Percentiles rank a stretch among this genome's conserved stretches.
Conservation (phyloP, 2,329 filamentous ascomycete species). For the Tolypocladium endophyticum region DNA sequence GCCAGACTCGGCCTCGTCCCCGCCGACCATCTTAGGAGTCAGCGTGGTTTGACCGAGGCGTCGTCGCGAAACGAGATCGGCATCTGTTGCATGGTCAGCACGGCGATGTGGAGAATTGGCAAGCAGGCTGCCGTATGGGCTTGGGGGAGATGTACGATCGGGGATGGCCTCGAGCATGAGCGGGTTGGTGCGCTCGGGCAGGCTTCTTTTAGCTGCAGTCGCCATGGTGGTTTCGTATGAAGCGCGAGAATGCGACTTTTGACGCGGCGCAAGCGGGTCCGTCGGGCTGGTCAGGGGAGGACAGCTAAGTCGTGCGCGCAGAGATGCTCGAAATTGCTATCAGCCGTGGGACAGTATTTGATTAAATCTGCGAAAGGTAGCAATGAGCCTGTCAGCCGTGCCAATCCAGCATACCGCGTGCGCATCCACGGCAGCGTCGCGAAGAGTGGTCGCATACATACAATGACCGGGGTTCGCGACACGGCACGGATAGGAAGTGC, state of each 20-base stretch:
- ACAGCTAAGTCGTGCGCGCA: background rate
- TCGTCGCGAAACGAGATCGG: slow-evolving; percentile 69
- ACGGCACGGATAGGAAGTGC: background rate
- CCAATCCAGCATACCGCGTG: background rate
- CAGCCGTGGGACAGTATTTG: background rate
- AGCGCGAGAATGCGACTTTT: slow-evolving; percentile 3
- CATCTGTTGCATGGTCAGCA: slow-evolving; percentile 37
- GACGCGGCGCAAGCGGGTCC: slow-evolving; percentile 11
- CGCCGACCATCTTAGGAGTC: slow-evolving; percentile 66
- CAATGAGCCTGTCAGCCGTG: background rate
- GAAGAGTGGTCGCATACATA: background rate
- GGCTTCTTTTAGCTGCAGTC: slow-evolving; percentile 25
- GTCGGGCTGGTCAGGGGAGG: background rate
- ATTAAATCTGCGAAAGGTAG: background rate
- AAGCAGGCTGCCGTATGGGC: background rate
- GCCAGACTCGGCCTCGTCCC: slow-evolving; percentile 62
- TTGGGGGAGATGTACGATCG: slow-evolving; percentile 36
- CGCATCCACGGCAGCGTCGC: background rate
- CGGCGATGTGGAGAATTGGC: slow-evolving; percentile 4
- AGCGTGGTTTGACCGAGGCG: slow-evolving; percentile 90
- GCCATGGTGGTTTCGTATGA: slow-evolving; percentile 23
- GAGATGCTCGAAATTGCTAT: slow-evolving; percentile 2
- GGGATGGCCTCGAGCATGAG: slow-evolving; percentile 56
- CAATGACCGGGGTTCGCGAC: background rate
- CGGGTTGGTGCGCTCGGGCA: slow-evolving; percentile 55